Evolutionary conservation across 2,329 filamentous ascomycete species (phyloP).

Genomic region (Annulohypoxylon truncatum): DNA sequence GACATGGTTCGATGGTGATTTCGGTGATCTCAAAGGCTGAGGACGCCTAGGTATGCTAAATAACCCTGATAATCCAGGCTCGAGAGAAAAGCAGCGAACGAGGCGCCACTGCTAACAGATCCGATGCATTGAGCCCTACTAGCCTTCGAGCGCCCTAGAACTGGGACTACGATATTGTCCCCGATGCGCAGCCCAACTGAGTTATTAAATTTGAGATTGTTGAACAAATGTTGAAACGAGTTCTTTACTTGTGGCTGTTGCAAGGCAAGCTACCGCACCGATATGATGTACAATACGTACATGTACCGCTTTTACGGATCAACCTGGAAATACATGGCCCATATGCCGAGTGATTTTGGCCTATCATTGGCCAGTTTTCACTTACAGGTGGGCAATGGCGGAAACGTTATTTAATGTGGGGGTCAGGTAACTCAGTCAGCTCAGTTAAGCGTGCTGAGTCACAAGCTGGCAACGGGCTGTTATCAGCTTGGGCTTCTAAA

Average conservation of each 20-base stretch:
- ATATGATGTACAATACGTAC: conserved; percentile 29
- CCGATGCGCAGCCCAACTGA: conserved; percentile 12
- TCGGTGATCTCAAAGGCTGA: conserved; percentile 40
- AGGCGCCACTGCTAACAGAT: conserved; percentile 43
- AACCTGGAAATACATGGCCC: conserved; percentile 1
- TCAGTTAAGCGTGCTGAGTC: conserved; percentile 5
- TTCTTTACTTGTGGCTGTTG: conserved; percentile 18
- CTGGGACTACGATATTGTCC: conserved; percentile 15
- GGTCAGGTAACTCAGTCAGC: conserved; percentile 2
- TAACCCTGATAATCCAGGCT: conserved; percentile 19
- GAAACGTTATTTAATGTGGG: conserved; percentile 13
- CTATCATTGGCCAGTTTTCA: conserved; percentile 12
- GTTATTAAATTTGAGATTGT: conserved; percentile 1
- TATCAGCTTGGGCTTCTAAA: conserved; percentile 17
- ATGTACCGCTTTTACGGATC: conserved; percentile 19
- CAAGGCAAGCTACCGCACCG: conserved; percentile 10
- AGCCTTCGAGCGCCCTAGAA: conserved; percentile 8
- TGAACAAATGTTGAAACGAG: conserved; percentile 6
- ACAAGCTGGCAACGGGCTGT: conserved; percentile 1
- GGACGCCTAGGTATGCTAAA: conserved; percentile 24
- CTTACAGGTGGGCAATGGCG: background rate
- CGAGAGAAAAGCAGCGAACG: conserved; percentile 35
- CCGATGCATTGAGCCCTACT: conserved; percentile 42
- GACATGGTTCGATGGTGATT: conserved; percentile 46
- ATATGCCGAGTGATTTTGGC: conserved; percentile 5